A percentile compares a stretch with the other conserved stretches of the same genome.
Evolutionary conservation across 371 early-diverging fungal genomes (phyloP).

Genomic region (Mucor sp.): DNA sequence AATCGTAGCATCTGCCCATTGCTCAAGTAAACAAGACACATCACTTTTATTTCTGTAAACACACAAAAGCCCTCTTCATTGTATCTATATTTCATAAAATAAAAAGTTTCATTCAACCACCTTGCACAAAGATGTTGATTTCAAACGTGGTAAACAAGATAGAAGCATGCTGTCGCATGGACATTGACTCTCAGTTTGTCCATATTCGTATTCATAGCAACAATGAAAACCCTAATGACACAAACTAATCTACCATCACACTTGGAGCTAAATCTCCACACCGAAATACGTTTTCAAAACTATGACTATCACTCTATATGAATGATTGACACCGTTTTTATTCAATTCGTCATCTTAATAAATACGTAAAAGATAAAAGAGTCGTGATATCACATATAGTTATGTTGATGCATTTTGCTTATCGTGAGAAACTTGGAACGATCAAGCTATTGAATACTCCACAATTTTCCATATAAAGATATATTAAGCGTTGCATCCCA

Average conservation of each 20-base stretch:
- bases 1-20: background rate
- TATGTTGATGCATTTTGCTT: background rate
- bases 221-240: background rate
- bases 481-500: background rate
- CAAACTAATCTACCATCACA: background rate
- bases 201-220: background rate
- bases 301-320: background rate
- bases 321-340: too few relatives aligned
- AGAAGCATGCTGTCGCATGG: background rate
- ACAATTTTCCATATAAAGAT: background rate
- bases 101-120: background rate
- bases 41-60: background rate
- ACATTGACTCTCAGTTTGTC: background rate
- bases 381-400: background rate
- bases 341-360: background rate
- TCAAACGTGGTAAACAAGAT: background rate
- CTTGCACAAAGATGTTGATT: background rate
- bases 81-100: background rate
- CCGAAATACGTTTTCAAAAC: background rate
- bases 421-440: background rate
- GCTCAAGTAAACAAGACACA: background rate
- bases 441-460: background rate
- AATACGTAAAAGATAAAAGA: background rate
- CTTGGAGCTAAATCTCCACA: background rate
- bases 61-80: background rate